Percentiles rank a stretch among this genome's conserved stretches.
Evolutionary conservation across 73 alveolate genomes (phyloP).

Genomic region (Tetrahymena malaccensis): DNA sequence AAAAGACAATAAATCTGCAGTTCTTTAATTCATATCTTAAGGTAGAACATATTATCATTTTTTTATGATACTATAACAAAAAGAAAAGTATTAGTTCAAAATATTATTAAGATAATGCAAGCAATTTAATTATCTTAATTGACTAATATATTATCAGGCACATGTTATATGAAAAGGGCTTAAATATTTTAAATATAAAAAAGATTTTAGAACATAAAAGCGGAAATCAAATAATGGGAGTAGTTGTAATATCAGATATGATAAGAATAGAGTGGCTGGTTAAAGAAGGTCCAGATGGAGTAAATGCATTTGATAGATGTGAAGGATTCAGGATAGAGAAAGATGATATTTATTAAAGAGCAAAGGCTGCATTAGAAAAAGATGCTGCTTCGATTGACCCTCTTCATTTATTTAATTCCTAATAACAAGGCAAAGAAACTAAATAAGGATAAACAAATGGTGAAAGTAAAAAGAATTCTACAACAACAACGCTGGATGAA

Average conservation of each 20-base stretch:
- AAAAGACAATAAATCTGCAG: neutral
- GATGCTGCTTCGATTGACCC: neutral
- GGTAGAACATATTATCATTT: neutral
- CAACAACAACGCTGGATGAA: neutral
- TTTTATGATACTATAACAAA: neutral
- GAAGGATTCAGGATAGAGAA: neutral
- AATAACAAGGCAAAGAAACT: neutral
- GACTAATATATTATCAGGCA: neutral
- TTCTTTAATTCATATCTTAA: neutral
- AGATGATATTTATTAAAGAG: neutral
- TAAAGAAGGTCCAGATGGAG: neutral
- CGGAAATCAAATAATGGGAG: neutral
- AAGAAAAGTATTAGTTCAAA: neutral
- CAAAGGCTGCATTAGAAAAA: neutral
- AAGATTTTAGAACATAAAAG: neutral
- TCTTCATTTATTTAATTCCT: neutral
- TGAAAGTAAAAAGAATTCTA: neutral
- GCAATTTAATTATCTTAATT: too few species aligned
- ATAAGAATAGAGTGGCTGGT: neutral
- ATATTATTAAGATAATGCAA: neutral
- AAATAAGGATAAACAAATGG: neutral
- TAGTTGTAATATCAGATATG: neutral
- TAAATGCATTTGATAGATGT: neutral
- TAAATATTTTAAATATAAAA: neutral
- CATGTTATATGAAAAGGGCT: neutral